Base-by-base conservation (phyloP, 805 yeast species). In the Kodamaea neixiangensis region DNA sequence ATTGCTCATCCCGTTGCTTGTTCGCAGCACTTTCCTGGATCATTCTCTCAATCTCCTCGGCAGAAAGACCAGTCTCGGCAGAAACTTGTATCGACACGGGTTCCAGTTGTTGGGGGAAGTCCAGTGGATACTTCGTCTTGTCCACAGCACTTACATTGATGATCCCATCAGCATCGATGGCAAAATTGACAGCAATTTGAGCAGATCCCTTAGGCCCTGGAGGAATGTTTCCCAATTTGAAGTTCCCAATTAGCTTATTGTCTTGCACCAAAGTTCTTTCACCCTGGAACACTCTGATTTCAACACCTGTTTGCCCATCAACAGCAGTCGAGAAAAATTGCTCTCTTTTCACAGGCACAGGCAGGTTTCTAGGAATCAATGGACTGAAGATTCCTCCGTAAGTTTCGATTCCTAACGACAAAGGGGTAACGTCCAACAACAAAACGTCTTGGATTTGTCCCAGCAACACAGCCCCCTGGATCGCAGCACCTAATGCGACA, bases 381-480 rank as follows among this genome's bases (percentile, higher is more conserved):
- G 91, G 90, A 48, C 90, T 82, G 75, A 86, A 87, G 15, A 87
- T 83, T 48, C 94, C 94, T 41, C 96, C 94, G 60, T 86, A 87
- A 0, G 93, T 87, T 66, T 87, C 96, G 59, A 87, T 87, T 51
- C 96, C 96, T 15, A 64, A 48, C 10, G 65, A 57, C 20, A 64
- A 55, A 3, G 68, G 68, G 1, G 68, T 64, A 19, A 64, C 68
- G 47, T 64, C 68, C 33, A 64, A 49, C 21, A 64, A 56, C 5
- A 64, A 65, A 17, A 64, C 68, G 41, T 64, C 61, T 48, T 55
- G 60, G 21, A 64, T 54, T 39, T 64, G 62, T 11, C 68, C 68
- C 7, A 65, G 58, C 19, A 64, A 53, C 5, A 64, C 65, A 1
- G 65, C 68, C 21, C 66, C 68, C 41, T 64, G 68, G 38, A 64